Percentiles rank a stretch among this genome's conserved stretches.
Conservation (phyloP, 768 basidiomycete species). For the Ramaria rubella region DNA sequence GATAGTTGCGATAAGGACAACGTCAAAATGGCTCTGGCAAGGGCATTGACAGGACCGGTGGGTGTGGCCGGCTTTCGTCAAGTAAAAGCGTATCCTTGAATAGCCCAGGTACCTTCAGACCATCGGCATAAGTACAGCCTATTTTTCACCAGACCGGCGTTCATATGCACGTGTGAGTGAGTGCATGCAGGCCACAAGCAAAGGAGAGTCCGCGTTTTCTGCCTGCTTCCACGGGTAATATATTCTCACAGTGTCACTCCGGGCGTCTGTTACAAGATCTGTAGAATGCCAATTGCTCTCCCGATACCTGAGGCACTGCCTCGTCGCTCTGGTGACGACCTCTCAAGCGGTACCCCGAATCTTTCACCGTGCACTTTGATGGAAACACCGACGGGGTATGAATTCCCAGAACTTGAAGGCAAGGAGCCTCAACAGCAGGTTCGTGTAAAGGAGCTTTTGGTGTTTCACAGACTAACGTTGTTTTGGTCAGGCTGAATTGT, state of each 20-base stretch:
- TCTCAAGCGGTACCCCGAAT: not conserved
- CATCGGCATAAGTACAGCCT: too few species aligned
- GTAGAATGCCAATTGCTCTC: conserved; percentile 1
- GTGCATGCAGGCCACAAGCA: too few species aligned
- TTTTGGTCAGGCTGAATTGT: conserved; percentile 48
- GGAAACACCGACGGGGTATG: conserved; percentile 8
- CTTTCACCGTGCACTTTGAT: not conserved
- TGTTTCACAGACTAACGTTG: not conserved
- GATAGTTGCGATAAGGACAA: too few species aligned
- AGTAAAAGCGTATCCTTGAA: too few species aligned
- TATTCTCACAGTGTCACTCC: not conserved
- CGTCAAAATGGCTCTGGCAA: too few species aligned
- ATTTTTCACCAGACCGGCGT: too few species aligned
- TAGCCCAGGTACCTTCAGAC: too few species aligned
- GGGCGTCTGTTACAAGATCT: not conserved
- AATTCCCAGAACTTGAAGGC: conserved; percentile 40
- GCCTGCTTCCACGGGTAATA: too few species aligned
- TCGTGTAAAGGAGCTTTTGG: not conserved
- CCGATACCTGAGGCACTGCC: not conserved
- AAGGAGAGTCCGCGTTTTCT: too few species aligned
- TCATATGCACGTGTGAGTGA: too few species aligned
- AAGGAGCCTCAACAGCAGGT: conserved; percentile 39
- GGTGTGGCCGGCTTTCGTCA: too few species aligned
- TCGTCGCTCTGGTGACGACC: conserved; percentile 8
- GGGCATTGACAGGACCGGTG: too few species aligned